Evolutionary conservation across 78 protist genomes (phyloP), one percentile per base, ranked within the genome.

Genomic region (Dictyostelium brefeldianum): DNA sequence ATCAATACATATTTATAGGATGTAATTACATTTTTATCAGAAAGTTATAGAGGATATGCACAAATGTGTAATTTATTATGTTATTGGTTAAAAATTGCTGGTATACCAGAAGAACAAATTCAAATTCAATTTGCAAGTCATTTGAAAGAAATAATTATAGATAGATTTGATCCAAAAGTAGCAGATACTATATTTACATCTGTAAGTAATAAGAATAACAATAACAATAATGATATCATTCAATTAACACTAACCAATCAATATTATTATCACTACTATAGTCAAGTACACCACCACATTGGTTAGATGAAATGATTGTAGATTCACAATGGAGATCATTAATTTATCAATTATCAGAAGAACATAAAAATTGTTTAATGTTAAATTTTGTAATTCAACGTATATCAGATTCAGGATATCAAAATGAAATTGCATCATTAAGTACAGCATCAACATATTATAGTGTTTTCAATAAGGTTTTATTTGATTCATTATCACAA

Each of bases 381-480:
- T 75, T 90, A 31, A 90, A 90, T 50, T 90, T 90, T 70, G 79
- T 83, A 18, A 78, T 90, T 78, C 94, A 89, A 75, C 78, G 82
- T 53, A 90, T 90, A 62, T 90, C 94, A 48, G 94, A 81, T 78
- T 83, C 94, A 67, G 94, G 94, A 17, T 90, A 90, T 62, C 94
- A 90, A 79, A 81, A 90, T 75, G 94, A 90, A 79, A 90, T 90
- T 10, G 89, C 94, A 56, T 78, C 84, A 48, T 77, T 90, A 18
- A 67, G 81, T 57, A 82, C 94, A 10, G 94, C 94, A 67, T 90
- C 94, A 56, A 90, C 94, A 11, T 90, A 90, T 51, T 90, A 64
- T 78, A 78, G 90, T 51, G 94, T 90, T 59, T 90, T 90, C 18
- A 90, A 90, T 31, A 82, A 81, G 41, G 94, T 90, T 43, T 79